These are phyloP conservation scores for Citrus medica DNA, from an alignment of 345 rosid species.

Conservation along the genomic window DNA sequence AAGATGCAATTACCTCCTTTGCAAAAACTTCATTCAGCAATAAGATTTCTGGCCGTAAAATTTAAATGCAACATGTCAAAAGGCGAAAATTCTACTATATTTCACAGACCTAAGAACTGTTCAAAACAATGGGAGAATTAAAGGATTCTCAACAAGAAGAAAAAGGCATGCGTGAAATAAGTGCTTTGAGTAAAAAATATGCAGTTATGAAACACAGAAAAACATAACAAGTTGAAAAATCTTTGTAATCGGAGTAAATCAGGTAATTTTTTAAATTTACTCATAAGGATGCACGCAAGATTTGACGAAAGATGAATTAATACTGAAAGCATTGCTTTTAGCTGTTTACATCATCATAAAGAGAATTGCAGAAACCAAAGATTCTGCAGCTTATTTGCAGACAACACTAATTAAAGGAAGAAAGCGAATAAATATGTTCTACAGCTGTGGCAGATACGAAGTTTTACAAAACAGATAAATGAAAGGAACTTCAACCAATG, in stretches of 20 bases:
- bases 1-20: not conserved
- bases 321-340: not conserved
- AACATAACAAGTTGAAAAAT: not conserved
- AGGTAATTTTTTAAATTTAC: not conserved
- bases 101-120: not conserved
- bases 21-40: not conserved
- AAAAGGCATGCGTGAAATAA: not conserved
- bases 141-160: not conserved
- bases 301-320: not conserved
- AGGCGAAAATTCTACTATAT: not conserved
- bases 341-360: not conserved
- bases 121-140: not conserved
- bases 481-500: not conserved
- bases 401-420: not conserved
- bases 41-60: not conserved
- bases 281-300: not conserved
- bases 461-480: not conserved
- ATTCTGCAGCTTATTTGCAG: not conserved
- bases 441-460: not conserved
- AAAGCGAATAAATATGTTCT: not conserved
- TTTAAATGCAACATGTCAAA: not conserved
- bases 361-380: not conserved
- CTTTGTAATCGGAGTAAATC: not conserved
- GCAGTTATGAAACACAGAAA: not conserved
- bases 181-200: not conserved